Base-by-base conservation (phyloP, 1,284 basidiomycete species). In the Leccinum huronense region DNA sequence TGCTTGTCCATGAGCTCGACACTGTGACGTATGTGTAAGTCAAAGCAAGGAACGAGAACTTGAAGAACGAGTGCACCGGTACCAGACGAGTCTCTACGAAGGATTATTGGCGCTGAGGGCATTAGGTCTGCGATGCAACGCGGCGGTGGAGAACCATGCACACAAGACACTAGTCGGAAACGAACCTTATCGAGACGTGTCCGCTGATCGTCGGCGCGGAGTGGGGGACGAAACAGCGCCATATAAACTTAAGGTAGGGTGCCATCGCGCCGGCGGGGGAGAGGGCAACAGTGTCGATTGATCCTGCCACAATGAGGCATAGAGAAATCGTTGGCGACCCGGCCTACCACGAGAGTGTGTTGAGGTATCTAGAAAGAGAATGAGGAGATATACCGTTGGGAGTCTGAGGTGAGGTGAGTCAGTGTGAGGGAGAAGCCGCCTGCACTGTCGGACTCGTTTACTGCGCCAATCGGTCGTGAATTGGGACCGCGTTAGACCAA, bases 1-100 rank as follows among this genome's bases (percentile, higher is more conserved):
- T 86, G 85, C 70, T 86, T 83, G 76, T 91, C 81, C 34, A 36
- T 36, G 68, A 87, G 81, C 77, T 94, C 92, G 68, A 94, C 89
- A 76, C 93, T 94, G 81, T 90, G 88, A 13, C 90, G 87, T 83
- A 60, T 36, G 45, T 23, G 40, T 42, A n/a, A 33, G 40, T 56
- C 8, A 63, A 2, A 33, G n/a, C 30, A 48, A 55, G 34, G 36
- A 54, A 54, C n/a, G n/a, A 45, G n/a, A 27, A 27, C 23, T 27
- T 27, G 23, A 45, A 34, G 23, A 48, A 2, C 0, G 14, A 42
- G 65, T 70, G 63, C 61, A 83, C 87, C 89, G 10, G 92, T 93
- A 45, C 91, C 91, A 94, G 40, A 93, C 83, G 9, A 90, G 79
- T 34, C 80, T 70, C 36, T 38, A 38, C 13, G 76, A 69, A 0